Base-by-base conservation (phyloP, 768 basidiomycete species). In the Lactifluus echinatus region DNA sequence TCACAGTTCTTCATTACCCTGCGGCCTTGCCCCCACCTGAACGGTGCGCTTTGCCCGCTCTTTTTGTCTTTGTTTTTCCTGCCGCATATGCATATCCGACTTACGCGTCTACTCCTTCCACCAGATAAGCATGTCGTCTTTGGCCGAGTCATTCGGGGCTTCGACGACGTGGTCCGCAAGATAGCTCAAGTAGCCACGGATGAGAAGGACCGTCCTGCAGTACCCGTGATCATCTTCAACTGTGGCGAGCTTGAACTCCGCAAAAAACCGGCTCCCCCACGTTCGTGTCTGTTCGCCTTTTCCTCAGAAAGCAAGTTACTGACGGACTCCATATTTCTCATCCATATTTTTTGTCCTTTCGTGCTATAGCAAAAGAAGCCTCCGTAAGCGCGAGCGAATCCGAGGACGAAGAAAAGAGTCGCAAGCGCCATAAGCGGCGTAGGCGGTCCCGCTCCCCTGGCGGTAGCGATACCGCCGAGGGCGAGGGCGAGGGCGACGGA, bases 1-100 rank as follows among this genome's bases (percentile, higher is more conserved):
- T 88, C 85, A 1, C 92, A 94, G 62, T 94, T 87, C 67, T 93
- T 94, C 67, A 75, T 93, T 60, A 91, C 92, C 21, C 76, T 94
- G 11, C 76, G 79, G n/a, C 77, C 80, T 15, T 83, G 87, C 59
- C 80, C 84, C 3, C 88, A 91, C 67, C 69, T 91, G 44, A 78
- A 87, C 66, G 90, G 90, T 75, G 71, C 71, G 72, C 63, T 68
- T 61, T n/a, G n/a, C 55, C 71, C 66, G 66, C 72, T 60, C 69
- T 68, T 36, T 72, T 72, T 65, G n/a, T 45, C 14, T 8, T 21
- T 12, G 44, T 10, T 53, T 17, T 28, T 43, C 67, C 68, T 50
- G 68, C 68, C 55, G 72, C 75, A 36, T 69, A 71, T 52, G 67
- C 69, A n/a, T n/a, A 12, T 23, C 7, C 8, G 15, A 62, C 73